phyloP scores from a whole-genome alignment of 495 filamentous ascomycete genomes.

The Neurospora africana region DNA sequence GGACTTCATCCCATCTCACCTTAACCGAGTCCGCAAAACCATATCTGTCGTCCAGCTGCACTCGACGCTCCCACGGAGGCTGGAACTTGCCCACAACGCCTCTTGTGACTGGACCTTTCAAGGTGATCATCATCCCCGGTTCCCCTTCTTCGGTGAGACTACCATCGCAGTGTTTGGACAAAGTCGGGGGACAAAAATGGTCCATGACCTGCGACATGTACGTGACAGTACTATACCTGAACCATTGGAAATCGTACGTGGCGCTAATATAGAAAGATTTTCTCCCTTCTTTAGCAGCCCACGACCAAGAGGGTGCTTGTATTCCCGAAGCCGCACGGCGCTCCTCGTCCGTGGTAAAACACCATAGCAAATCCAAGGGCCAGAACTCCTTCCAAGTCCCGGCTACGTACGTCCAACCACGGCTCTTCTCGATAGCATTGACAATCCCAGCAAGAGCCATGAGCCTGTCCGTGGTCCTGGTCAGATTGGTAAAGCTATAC shows the following conservation, averaged over 20 bases:
- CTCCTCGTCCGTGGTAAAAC: neutral
- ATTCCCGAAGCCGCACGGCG: neutral
- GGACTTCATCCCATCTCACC: neutral
- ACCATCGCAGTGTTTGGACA: neutral
- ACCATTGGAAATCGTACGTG: fast-evolving
- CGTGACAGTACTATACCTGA: neutral
- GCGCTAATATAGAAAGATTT: neutral
- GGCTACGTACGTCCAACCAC: neutral
- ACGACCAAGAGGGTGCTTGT: neutral
- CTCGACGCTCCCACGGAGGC: fast-evolving
- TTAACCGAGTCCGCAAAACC: neutral
- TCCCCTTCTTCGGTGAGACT: neutral
- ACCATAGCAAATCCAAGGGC: neutral
- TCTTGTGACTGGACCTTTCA: neutral
- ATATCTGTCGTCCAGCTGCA: neutral
- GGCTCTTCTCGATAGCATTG: neutral
- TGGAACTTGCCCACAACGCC: neutral
- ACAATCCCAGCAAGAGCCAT: neutral
- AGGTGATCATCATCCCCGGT: neutral
- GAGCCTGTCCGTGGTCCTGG: neutral
- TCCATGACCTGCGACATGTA: neutral
- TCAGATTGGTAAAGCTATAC: neutral
- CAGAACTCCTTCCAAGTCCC: neutral
- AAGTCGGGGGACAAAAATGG: neutral
- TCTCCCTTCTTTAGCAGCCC: neutral